Percentiles rank a stretch among this genome's conserved stretches.
These are phyloP conservation scores for Ceratobasidium sp. DNA, from an alignment of 1,284 basidiomycete species.

Conservation along the genomic window DNA sequence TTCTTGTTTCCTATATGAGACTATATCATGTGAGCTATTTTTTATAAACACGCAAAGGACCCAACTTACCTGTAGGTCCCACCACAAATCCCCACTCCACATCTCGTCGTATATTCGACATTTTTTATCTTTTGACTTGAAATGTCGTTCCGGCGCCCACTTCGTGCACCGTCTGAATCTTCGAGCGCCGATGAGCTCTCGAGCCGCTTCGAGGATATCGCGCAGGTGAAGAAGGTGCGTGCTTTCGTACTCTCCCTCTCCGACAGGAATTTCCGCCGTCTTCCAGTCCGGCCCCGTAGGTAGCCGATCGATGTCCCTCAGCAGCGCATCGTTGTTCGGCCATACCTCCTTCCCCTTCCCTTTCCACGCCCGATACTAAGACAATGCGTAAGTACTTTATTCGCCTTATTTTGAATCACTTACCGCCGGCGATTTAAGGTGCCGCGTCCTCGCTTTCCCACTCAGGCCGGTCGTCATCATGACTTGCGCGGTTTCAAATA, in stretches of 20 bases:
- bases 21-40: background rate
- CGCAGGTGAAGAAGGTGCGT: background rate
- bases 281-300: conserved; percentile 29
- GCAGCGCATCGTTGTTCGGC: conserved; percentile 12
- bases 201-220: background rate
- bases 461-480: conserved; percentile 38
- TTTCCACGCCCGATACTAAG: conserved; percentile 4
- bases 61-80: conserved; percentile 6
- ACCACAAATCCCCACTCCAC: conserved; percentile 38
- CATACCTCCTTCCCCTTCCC: conserved; percentile 27
- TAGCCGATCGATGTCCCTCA: background rate
- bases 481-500: conserved; percentile 22
- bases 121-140: background rate
- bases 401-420: conserved; percentile 11
- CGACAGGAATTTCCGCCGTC: background rate
- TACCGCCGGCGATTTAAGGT: conserved; percentile 5
- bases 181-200: background rate
- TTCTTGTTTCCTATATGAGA: background rate
- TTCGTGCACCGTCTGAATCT: background rate
- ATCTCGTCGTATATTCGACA: conserved; percentile 7
- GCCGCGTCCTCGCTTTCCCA: background rate
- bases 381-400: background rate
- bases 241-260: background rate
- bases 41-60: background rate
- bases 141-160: conserved; percentile 6